Conservation (phyloP, 805 yeast species). For the Debaryomyces tyrocola region DNA sequence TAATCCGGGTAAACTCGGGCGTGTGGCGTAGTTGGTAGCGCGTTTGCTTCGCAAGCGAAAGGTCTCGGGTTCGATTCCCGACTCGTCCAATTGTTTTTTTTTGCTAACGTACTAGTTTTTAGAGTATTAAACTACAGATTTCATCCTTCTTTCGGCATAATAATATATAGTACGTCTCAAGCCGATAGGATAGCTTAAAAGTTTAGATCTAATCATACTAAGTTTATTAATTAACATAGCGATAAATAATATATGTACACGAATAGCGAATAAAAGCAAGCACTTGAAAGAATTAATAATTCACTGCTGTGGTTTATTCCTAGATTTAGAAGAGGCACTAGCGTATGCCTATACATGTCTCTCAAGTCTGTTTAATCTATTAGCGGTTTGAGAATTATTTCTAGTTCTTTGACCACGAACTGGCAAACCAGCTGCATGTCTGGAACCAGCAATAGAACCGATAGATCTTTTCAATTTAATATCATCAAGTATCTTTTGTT, state of each 20-base stretch:
- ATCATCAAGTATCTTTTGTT: conserved; percentile 73
- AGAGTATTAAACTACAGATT: too few species aligned
- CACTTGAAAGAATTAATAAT: too few species aligned
- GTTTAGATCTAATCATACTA: too few species aligned
- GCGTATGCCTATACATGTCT: conserved; percentile 33
- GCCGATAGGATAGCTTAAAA: too few species aligned
- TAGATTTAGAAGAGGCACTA: too few species aligned
- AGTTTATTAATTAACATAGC: too few species aligned
- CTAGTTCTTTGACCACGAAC: conserved; percentile 85
- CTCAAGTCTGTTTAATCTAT: conserved; percentile 74
- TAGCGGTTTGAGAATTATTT: conserved; percentile 88
- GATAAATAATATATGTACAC: too few species aligned
- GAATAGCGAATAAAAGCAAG: too few species aligned
- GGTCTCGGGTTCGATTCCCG: conserved; percentile 49
- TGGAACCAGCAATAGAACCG: conserved; percentile 83
- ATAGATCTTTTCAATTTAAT: conserved; percentile 76
- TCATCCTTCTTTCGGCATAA: too few species aligned
- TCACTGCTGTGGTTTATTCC: too few species aligned
- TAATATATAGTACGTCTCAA: too few species aligned
- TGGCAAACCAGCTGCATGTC: conserved; percentile 77
- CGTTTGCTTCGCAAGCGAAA: conserved; percentile 51
- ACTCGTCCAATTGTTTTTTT: conserved; percentile 33
- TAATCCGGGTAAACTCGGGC: conserved; percentile 21
- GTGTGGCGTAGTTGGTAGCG: conserved; percentile 53
- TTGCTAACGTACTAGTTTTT: too few species aligned